Base-by-base conservation (phyloP, 1,139 yeast genomes). In the Yamadazyma atmosphaerica region DNA sequence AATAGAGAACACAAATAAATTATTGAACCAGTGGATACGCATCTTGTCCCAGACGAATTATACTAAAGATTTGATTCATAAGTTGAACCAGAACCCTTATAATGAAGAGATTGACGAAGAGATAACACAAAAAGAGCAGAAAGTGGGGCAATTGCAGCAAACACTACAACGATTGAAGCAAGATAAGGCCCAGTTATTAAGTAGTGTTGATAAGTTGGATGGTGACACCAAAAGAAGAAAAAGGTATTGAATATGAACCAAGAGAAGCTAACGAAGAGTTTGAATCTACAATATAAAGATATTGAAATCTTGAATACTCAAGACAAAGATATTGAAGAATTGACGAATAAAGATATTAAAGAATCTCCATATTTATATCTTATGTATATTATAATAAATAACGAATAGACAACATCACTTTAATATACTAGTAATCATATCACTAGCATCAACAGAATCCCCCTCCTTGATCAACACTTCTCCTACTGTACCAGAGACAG, bases 371-470 rank as follows among this genome's bases (percentile, higher is more conserved):
- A n/a, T n/a, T n/a, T n/a, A n/a, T n/a, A n/a, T n/a, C n/a, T n/a
- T n/a, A n/a, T n/a, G n/a, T n/a, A n/a, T n/a, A n/a, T n/a, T n/a
- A n/a, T n/a, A n/a, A n/a, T n/a, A n/a, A n/a, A n/a, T n/a, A n/a
- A n/a, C n/a, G n/a, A n/a, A n/a, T n/a, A n/a, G n/a, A n/a, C n/a
- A 4, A 28, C 10, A 6, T 28, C 47, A 59, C 47, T 61, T 61
- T 39, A 58, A 54, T 40, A 71, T 62, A 41, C 61, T 61, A 17
- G 75, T 61, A 47, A 86, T 72, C 64, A 92, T 74, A 61, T 92
- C 98, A 49, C 84, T 83, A 41, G 96, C 95, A 55, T 89, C 98
- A 32, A 94, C 98, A 36, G 94, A 84, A 58, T 92, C 98, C 53
- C 96, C 96, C 56, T 87, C 95, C 63, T 83, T 83, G 49, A 89